These are phyloP conservation scores for Syzygium grande DNA, from an alignment of 345 rosid genomes.

Conservation along the genomic window DNA sequence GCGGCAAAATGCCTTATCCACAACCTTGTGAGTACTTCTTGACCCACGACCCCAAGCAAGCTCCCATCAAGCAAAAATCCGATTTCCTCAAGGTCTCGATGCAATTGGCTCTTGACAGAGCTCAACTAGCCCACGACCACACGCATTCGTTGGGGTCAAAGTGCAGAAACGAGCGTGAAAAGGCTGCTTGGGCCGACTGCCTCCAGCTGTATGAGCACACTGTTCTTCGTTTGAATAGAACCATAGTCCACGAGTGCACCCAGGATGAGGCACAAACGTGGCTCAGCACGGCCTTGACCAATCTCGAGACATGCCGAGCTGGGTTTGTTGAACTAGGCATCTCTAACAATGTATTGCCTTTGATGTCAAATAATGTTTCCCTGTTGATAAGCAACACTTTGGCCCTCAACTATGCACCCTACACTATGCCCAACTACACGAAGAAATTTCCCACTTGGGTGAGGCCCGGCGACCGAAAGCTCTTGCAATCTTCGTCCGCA, in stretches of 20 bases:
- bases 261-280: constrained; percentile 74
- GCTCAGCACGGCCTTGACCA: constrained; percentile 89
- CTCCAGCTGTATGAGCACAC: constrained; percentile 45
- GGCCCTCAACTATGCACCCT: constrained; percentile 52
- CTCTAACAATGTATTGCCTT: constrained; percentile 32
- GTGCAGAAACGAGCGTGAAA: constrained; percentile 48
- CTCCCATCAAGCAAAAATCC: constrained; percentile 14
- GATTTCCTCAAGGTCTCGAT: constrained; percentile 19
- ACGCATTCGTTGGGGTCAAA: constrained; percentile 40
- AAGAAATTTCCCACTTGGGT: constrained; percentile 79
- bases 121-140: constrained; percentile 33
- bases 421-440: constrained; percentile 24
- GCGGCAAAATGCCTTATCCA: constrained; percentile 26
- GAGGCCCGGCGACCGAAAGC: constrained; percentile 59
- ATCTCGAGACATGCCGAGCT: constrained; percentile 61
- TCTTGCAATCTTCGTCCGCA: constrained; percentile 33
- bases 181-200: constrained; percentile 86
- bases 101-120: constrained; percentile 35
- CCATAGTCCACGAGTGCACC: constrained; percentile 45
- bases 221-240: constrained; percentile 45
- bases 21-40: constrained; percentile 24
- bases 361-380: constrained; percentile 78
- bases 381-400: constrained; percentile 55
- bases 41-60: not conserved
- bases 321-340: constrained; percentile 79